Conservation (phyloP, 2,329 filamentous ascomycete genomes). For the Ceratocystiopsis sp. region DNA sequence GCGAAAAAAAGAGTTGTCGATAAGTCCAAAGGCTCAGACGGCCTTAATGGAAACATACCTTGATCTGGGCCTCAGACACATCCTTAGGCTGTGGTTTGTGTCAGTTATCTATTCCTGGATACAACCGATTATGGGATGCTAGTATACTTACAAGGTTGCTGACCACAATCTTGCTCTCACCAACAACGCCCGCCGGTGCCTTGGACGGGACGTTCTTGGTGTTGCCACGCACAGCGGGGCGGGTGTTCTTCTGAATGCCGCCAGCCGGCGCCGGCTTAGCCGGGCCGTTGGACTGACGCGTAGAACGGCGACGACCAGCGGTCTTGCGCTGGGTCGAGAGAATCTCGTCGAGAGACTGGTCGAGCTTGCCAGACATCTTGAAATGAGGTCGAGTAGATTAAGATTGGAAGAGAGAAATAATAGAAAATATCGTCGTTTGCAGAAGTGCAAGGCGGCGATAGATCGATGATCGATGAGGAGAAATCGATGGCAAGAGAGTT, state of each 20-base stretch:
- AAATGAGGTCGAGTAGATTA: background rate
- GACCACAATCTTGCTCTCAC: slow-evolving; percentile 93
- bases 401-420: background rate
- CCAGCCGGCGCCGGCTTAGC: slow-evolving; percentile 56
- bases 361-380: slow-evolving; percentile 86
- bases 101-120: too few relatives aligned
- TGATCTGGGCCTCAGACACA: slow-evolving; percentile 93
- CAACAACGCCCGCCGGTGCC: slow-evolving; percentile 34
- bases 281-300: slow-evolving; percentile 35
- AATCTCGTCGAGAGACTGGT: slow-evolving; percentile 95
- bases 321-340: slow-evolving; percentile 56
- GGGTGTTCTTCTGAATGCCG: slow-evolving; percentile 68
- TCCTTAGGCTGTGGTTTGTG: slow-evolving; percentile 56
- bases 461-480: background rate
- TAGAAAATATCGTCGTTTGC: background rate
- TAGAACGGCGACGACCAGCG: slow-evolving; percentile 34
- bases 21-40: slow-evolving; percentile 49
- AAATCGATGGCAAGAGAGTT: background rate
- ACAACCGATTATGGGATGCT: background rate
- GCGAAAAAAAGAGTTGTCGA: slow-evolving; percentile 32
- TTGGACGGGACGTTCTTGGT: slow-evolving; percentile 49
- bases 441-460: background rate
- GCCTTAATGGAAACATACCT: slow-evolving; percentile 98
- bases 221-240: slow-evolving; percentile 35
- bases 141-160: slow-evolving; percentile 74